Conservation (phyloP, 2,329 filamentous ascomycete genomes). For the Phialophora chinensis region DNA sequence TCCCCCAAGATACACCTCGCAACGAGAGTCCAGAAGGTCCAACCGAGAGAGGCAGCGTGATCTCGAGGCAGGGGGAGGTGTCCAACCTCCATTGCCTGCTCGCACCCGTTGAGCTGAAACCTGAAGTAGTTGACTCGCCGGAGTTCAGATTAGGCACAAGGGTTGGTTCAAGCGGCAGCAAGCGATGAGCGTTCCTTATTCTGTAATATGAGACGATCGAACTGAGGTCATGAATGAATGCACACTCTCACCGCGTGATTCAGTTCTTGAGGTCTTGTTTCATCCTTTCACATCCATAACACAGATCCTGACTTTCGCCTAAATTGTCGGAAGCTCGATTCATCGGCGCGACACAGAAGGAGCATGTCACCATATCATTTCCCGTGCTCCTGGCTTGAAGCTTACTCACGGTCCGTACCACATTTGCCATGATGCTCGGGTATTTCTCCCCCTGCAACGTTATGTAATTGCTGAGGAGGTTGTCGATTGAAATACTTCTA, state of each 20-base stretch:
- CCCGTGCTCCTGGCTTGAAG: conserved; percentile 55
- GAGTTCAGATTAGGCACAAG: not conserved
- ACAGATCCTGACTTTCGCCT: conserved; percentile 35
- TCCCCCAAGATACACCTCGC: conserved; percentile 37
- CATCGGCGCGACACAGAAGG: conserved; percentile 53
- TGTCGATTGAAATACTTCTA: conserved; percentile 85
- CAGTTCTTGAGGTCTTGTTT: conserved; percentile 36
- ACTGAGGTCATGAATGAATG: conserved; percentile 1
- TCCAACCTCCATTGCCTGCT: conserved; percentile 34
- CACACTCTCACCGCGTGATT: not conserved
- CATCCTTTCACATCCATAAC: conserved; percentile 54
- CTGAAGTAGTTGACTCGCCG: not conserved
- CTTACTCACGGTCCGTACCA: conserved; percentile 89
- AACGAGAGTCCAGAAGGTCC: conserved; percentile 39
- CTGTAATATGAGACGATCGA: conserved; percentile 2
- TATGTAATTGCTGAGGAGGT: conserved; percentile 89
- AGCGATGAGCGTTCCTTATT: conserved; percentile 13
- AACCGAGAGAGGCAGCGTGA: conserved; percentile 41
- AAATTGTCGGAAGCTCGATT: not conserved
- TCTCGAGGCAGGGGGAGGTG: conserved; percentile 35
- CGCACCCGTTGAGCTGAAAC: conserved; percentile 32
- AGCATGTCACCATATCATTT: conserved; percentile 69
- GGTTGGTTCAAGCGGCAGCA: not conserved
- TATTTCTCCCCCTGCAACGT: conserved; percentile 82
- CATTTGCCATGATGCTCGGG: conserved; percentile 90